Conservation (phyloP, 257 asterid species). For the Oldenlandia corymbosa region DNA sequence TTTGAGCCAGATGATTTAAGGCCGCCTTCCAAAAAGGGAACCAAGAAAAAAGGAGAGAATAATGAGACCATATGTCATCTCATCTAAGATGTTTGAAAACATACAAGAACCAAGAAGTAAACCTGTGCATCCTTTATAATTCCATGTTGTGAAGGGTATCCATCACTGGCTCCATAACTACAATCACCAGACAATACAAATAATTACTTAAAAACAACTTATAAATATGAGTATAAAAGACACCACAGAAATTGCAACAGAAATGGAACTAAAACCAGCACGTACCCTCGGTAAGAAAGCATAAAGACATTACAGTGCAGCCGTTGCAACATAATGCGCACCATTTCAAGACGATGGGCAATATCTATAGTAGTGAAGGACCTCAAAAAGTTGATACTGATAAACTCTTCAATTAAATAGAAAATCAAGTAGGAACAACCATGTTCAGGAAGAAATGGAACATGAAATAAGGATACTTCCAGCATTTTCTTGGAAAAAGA, state of each 20-base stretch:
- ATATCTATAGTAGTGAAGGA: conserved; percentile 80
- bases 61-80: background rate
- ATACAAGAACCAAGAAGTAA: conserved; percentile 14
- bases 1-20: conserved; percentile 80
- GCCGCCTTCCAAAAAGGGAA: conserved; percentile 62
- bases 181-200: conserved; percentile 20
- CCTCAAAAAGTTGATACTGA: conserved; percentile 13
- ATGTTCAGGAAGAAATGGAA: background rate
- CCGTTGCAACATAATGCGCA: conserved; percentile 68
- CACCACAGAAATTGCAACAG: conserved; percentile 7
- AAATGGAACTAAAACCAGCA: conserved; percentile 1
- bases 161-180: conserved; percentile 98
- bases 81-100: conserved; percentile 5
- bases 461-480: conserved; percentile 91
- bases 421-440: background rate
- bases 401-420: background rate
- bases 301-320: conserved; percentile 95
- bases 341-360: conserved; percentile 99
- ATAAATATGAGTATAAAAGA: conserved; percentile 2
- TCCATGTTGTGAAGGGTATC: conserved; percentile 93
- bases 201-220: conserved; percentile 6
- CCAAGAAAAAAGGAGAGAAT: conserved; percentile 16
- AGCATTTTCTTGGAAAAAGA: conserved; percentile 99
- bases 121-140: conserved; percentile 96
- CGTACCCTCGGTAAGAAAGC: conserved; percentile 99